These are phyloP conservation scores for Endoconidiophora laricicola DNA, from an alignment of 2,329 filamentous ascomycete genomes.

Conservation along the genomic window DNA sequence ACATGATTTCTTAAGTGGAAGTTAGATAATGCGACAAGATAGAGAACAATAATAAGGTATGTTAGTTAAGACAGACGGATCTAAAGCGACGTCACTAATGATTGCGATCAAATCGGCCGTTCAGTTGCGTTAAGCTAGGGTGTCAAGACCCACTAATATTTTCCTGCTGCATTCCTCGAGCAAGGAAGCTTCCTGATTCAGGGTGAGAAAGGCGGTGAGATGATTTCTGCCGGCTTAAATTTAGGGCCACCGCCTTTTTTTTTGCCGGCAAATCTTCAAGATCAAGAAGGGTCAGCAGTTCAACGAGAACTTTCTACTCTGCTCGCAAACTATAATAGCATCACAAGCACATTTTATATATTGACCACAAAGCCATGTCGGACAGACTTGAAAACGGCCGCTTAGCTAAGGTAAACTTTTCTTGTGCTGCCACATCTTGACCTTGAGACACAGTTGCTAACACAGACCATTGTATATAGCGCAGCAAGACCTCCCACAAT, in stretches of 20 bases:
- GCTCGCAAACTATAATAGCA: background rate
- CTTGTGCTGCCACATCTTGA: no score
- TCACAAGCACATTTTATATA: background rate
- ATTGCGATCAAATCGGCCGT: background rate
- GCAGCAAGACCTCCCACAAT: slow-evolving; percentile 31
- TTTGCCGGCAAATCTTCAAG: slow-evolving; percentile 11
- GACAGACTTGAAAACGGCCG: slow-evolving; percentile 8
- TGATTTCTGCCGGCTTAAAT: slow-evolving; percentile 16
- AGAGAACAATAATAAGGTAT: background rate
- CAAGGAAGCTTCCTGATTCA: background rate
- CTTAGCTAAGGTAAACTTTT: slow-evolving; percentile 9
- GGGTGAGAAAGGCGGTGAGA: slow-evolving; percentile 16
- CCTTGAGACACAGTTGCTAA: background rate
- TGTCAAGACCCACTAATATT: slow-evolving; percentile 6
- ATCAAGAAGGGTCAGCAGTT: no score
- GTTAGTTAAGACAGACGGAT: background rate
- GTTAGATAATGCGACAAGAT: background rate
- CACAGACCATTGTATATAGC: slow-evolving; percentile 21
- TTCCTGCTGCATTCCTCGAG: background rate
- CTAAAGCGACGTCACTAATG: slow-evolving; percentile 6
- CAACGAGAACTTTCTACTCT: background rate
- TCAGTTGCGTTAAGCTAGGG: background rate
- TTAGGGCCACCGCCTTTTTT: slow-evolving; percentile 11
- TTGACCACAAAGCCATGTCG: background rate
- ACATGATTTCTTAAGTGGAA: slow-evolving; percentile 21